Conservation (phyloP, 495 filamentous ascomycete species). For the Alectoria sarmentosa region DNA sequence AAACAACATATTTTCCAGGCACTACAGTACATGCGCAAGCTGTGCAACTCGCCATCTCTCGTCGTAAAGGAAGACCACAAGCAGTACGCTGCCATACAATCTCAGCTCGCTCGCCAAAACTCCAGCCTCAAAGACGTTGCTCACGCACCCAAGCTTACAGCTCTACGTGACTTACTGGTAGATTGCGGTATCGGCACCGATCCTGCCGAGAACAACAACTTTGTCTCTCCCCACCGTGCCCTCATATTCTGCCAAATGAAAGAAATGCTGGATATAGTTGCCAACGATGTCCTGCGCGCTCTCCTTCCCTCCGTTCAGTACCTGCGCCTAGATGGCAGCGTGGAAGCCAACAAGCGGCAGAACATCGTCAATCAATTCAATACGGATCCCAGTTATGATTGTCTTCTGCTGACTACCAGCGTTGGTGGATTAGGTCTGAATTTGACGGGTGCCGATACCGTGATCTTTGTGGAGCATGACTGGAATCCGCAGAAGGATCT, state of each 20-base stretch:
- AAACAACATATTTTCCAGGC: conserved; percentile 99
- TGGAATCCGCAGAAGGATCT: conserved; percentile 99
- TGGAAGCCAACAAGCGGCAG: conserved; percentile 84
- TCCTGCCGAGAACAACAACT: conserved; percentile 52
- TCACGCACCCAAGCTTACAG: conserved; percentile 89
- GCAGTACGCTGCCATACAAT: conserved; percentile 78
- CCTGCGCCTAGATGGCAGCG: conserved; percentile 83
- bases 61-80: conserved; percentile 92
- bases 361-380: conserved; percentile 99
- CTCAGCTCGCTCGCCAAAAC: conserved; percentile 59
- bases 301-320: conserved; percentile 82
- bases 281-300: conserved; percentile 78
- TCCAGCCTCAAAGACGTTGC: conserved; percentile 73
- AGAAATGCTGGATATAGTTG: conserved; percentile 98
- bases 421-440: conserved; percentile 94
- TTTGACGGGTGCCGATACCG: conserved; percentile 93
- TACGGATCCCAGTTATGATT: conserved; percentile 90
- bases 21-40: conserved; percentile 97
- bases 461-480: conserved; percentile 98
- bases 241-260: conserved; percentile 99
- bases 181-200: conserved; percentile 90
- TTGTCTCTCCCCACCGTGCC: conserved; percentile 89
- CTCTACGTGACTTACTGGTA: conserved; percentile 79
- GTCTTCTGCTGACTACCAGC: conserved; percentile 83
- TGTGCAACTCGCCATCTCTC: conserved; percentile 93